Base-by-base conservation (phyloP, 495 filamentous ascomycete genomes). In the Penicillium riverlandense region DNA sequence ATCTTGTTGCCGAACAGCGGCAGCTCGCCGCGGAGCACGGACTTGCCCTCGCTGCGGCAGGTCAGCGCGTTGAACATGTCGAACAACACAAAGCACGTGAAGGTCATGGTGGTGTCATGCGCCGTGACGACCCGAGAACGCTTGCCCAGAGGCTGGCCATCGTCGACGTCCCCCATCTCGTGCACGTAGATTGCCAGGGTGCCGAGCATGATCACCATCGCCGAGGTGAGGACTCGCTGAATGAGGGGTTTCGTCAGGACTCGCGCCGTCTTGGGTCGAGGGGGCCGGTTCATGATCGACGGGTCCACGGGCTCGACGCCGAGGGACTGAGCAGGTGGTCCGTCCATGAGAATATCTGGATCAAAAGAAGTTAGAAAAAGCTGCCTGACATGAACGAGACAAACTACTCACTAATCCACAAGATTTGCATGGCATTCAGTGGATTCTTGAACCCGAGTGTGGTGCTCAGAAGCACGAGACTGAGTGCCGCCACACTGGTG, bases 11-110 rank as follows among this genome's bases (percentile, higher is more conserved):
- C 77, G 36, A 88, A 85, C 2, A 96, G 52, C 13, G 81, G 71
- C 16, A 97, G 75, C 58, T 98, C 92, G 35, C 90, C 91, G 28
- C 82, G 74, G 15, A 96, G 78, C 5, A 97, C 72, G 29, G 84
- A 90, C 57, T 98, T 98, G 50, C 75, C 77, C 62, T 96, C 91
- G 38, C 86, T 92, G 40, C 92, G 87, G 65, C 92, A 97, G 8
- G 88, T 84, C 11, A 98, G 72, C 0, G 92, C 92, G 62, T 96
- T 96, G 72, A 95, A 94, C 92, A 98, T 97, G 70, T 98, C 92
- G 62, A 96, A 98, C 22, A 97, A 74, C 15, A 98, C 92, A 57
- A 98, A 98, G 66, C 88, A 94, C 14, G 92, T 98, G 62, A 98
- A 98, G 1, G 92, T 98, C 88, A 96, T 96, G 45, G 92, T 98